Base-by-base conservation (phyloP, 2,329 filamentous ascomycete species). In the Fusarium euwallaceae region DNA sequence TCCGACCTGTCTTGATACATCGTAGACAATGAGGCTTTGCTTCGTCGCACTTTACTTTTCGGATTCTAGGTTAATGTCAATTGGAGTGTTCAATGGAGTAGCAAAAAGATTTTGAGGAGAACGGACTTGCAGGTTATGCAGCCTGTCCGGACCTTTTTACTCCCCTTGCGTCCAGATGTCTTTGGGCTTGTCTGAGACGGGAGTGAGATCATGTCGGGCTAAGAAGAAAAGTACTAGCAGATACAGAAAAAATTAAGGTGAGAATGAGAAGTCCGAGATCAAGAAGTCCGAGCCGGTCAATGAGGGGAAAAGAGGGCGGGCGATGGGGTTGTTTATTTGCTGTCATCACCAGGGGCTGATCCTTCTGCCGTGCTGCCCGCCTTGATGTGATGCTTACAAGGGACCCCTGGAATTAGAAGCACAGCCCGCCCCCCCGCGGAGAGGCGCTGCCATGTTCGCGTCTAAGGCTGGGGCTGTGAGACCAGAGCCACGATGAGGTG, bases 21-120 rank as follows among this genome's bases (percentile, higher is more conserved):
- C 87, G 86, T 39, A 85, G 79, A 73, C 89, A 91, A 43, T 79
- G 81, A 2, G 88, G 88, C 66, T 87, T 89, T 20, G 80, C 81
- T 80, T 90, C 88, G 71, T 89, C 88, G 78, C 88, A 91, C 78
- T 90, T 90, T 63, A 90, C 86, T 66, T 88, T 87, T 61, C 88
- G 86, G 36, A 88, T 85, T 80, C 88, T 89, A 64, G 12, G 20
- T 11, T 24, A 1, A 55, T 45, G 56, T 69, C 67, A 62, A 41
- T 59, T 53, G 4, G 45, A 20, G 10, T 27, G 27, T 27, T 20
- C 7, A 22, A 6, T 17, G 10, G 7, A 10, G 22, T 22, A 56
- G 16, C n/a, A 20, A 11, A n/a, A 36, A n/a, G 43, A 51, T 27
- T 34, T 34, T 12, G n/a, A 45, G 45, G 43, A 64, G 27, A 39